phyloP scores from a whole-genome alignment of 1,284 basidiomycete genomes.

The Ustilago crameri region DNA sequence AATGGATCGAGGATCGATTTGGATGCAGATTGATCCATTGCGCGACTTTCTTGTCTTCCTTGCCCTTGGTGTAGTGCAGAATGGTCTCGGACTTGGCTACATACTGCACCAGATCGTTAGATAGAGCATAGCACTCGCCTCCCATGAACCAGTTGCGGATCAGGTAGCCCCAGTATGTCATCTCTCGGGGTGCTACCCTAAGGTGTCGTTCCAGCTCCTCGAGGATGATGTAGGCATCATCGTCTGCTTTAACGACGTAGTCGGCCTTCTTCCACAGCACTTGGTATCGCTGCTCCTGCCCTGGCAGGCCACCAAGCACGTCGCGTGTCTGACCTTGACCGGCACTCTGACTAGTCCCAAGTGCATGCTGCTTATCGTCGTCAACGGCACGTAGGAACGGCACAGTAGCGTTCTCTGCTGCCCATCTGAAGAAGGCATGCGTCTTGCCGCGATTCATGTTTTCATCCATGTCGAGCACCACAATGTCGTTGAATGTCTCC shows the following conservation, averaged over 20 bases:
- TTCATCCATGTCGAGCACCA: constrained; percentile 83
- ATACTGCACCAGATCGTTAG: constrained; percentile 89
- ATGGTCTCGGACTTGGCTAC: constrained; percentile 80
- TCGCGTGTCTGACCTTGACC: constrained; percentile 43
- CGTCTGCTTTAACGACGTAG: constrained; percentile 67
- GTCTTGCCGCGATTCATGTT: constrained; percentile 94
- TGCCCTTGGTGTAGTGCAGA: constrained; percentile 78
- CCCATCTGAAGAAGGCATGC: constrained; percentile 84
- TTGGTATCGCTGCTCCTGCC: constrained; percentile 41
- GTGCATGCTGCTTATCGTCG: constrained; percentile 5
- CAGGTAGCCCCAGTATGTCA: constrained; percentile 73
- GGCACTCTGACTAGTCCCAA: constrained; percentile 12
- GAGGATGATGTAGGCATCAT: constrained; percentile 64
- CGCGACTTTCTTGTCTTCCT: constrained; percentile 92
- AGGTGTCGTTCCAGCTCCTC: constrained; percentile 66
- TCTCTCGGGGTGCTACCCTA: constrained; percentile 58
- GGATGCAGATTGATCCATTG: constrained; percentile 94
- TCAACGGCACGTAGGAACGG: constrained; percentile 71
- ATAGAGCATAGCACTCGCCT: constrained; percentile 91
- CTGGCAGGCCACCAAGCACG: constrained; percentile 32
- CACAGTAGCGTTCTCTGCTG: constrained; percentile 88
- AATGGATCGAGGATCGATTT: constrained; percentile 80
- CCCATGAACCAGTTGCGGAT: constrained; percentile 96
- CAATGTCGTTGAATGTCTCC: constrained; percentile 90
- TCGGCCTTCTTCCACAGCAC: constrained; percentile 66